Evolutionary conservation across 2,329 filamentous ascomycete species (phyloP).

Genomic region (Eurotiales sp.): DNA sequence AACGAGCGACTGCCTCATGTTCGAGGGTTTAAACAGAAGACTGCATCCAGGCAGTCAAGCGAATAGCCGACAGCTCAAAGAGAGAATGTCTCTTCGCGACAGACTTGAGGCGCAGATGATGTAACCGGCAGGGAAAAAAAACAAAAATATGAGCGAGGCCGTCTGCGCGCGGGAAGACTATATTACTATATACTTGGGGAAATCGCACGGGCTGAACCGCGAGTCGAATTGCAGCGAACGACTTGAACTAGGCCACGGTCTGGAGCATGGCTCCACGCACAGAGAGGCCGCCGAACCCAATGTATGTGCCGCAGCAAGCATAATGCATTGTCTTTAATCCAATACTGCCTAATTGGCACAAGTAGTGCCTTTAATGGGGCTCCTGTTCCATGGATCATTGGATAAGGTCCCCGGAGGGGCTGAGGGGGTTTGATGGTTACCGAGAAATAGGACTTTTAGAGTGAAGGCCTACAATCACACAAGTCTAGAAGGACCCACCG

Average conservation of each 20-base stretch:
- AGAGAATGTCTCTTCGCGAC: background rate
- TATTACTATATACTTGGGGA: background rate
- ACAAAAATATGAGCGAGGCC: background rate
- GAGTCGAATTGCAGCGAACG: too few species aligned
- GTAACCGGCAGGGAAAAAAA: background rate
- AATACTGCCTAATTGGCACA: background rate
- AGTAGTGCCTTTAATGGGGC: background rate
- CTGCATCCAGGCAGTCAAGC: slow-evolving; percentile 13
- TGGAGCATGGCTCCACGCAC: slow-evolving; percentile 5
- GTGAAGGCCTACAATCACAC: too few species aligned
- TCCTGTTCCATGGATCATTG: background rate
- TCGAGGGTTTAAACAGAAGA: slow-evolving; percentile 7
- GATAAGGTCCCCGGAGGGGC: background rate
- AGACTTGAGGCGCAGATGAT: background rate
- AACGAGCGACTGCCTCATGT: slow-evolving; percentile 13
- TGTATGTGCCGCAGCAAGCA: background rate
- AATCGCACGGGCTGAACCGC: too few species aligned
- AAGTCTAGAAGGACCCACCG: slow-evolving; percentile 3
- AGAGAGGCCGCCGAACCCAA: background rate
- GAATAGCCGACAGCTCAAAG: slow-evolving; percentile 2
- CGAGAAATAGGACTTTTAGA: too few species aligned
- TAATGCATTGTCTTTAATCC: background rate
- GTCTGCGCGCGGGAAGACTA: background rate
- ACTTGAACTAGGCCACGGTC: slow-evolving; percentile 1
- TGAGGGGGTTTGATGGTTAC: too few species aligned